These are phyloP conservation scores for Heterobasidion annosum DNA, from an alignment of 1,284 basidiomycete species.

Conservation along the genomic window DNA sequence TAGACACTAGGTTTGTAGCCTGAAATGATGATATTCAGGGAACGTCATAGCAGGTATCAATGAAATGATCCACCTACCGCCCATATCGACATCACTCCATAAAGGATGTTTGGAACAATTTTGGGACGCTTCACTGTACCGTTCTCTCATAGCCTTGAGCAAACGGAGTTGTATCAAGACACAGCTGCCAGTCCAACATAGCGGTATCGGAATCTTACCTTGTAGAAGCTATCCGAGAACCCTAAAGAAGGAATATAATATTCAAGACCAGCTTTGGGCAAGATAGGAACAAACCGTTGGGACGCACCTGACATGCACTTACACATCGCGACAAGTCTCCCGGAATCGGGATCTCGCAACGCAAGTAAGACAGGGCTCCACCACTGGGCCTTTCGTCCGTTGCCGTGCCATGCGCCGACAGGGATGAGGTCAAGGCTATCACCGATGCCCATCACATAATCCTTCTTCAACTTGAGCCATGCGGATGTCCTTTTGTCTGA, in stretches of 20 bases:
- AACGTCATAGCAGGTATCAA: conserved; percentile 1
- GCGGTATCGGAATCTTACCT: conserved; percentile 26
- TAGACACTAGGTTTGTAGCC: conserved; percentile 77
- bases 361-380: conserved; percentile 90
- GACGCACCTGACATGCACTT: conserved; percentile 77
- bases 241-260: conserved; percentile 31
- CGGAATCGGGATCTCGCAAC: conserved; percentile 65
- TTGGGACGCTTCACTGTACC: conserved; percentile 58
- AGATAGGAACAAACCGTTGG: conserved; percentile 3
- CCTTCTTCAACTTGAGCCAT: conserved; percentile 84
- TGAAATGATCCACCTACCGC: conserved; percentile 34
- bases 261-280: neutral
- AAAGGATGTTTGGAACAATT: conserved; percentile 52
- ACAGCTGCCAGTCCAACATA: neutral
- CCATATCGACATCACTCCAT: conserved; percentile 59
- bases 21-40: conserved; percentile 16
- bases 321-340: conserved; percentile 72
- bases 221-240: conserved; percentile 86
- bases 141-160: conserved; percentile 42
- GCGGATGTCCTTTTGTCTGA: conserved; percentile 67
- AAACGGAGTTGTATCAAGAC: neutral
- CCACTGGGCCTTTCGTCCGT: conserved; percentile 88
- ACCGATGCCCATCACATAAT: conserved; percentile 58
- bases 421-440: conserved; percentile 65
- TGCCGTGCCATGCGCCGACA: conserved; percentile 85